These are phyloP conservation scores for Ochetophila trinervis DNA, from an alignment of 306 rosid genomes.

Conservation along the genomic window DNA sequence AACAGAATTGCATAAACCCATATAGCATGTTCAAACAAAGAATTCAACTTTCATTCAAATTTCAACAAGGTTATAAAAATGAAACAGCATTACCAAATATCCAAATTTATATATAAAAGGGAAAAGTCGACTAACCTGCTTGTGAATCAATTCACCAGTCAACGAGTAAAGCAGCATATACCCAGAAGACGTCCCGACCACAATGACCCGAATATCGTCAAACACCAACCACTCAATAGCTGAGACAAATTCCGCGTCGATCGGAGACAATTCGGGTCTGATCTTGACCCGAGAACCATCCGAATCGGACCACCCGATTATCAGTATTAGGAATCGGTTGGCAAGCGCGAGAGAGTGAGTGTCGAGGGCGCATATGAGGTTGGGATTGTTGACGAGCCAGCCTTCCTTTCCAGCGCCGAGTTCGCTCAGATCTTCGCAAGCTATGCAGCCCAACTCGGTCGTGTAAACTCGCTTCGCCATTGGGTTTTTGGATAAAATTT, in stretches of 20 bases:
- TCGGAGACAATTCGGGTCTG: slow-evolving; percentile 74
- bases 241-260: slow-evolving; percentile 61
- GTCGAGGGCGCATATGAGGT: slow-evolving; percentile 77
- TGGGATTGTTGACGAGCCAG: slow-evolving; percentile 77
- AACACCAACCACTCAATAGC: slow-evolving; percentile 85
- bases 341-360: slow-evolving; percentile 74
- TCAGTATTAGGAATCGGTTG: slow-evolving; percentile 56
- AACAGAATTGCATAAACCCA: no score
- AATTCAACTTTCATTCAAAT: no score
- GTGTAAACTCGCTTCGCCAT: slow-evolving; percentile 67
- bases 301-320: slow-evolving; percentile 65
- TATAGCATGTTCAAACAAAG: no score
- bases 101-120: background rate
- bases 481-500: slow-evolving; percentile 2
- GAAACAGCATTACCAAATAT: slow-evolving; percentile 13
- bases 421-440: slow-evolving; percentile 71
- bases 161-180: slow-evolving; percentile 66
- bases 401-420: slow-evolving; percentile 86
- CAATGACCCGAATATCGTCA: slow-evolving; percentile 68
- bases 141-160: slow-evolving; percentile 63
- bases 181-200: slow-evolving; percentile 81
- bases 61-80: background rate
- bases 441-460: slow-evolving; percentile 76
- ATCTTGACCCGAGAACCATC: slow-evolving; percentile 42
- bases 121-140: slow-evolving; percentile 52